Conservation (phyloP, 805 yeast genomes). For the Blastobotrys terrestris region DNA sequence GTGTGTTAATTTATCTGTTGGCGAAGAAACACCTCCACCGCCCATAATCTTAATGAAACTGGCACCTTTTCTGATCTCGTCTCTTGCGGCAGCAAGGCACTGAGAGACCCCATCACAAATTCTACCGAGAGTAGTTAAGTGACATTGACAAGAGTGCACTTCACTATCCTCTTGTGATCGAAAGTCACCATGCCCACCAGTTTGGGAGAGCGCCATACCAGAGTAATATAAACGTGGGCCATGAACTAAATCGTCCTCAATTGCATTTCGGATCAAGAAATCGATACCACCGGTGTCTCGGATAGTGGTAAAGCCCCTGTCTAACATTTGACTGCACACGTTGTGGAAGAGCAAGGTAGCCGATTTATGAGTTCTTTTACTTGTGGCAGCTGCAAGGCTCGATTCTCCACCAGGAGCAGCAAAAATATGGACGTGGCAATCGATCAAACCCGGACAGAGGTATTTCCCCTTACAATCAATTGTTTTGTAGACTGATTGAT, state of each 20-base stretch:
- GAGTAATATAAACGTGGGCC: slow-evolving; percentile 5
- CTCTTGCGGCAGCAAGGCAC: slow-evolving; percentile 3
- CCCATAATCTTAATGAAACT: slow-evolving; percentile 5
- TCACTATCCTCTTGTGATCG: neutral
- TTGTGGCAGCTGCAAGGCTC: too few relatives aligned
- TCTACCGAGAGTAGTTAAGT: neutral
- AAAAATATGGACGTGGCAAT: neutral
- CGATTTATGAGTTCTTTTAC: too few relatives aligned
- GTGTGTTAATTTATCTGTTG: slow-evolving; percentile 2
- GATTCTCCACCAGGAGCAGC: neutral
- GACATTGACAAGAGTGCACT: neutral
- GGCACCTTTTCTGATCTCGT: slow-evolving; percentile 1
- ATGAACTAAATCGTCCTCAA: neutral
- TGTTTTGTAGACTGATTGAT: neutral
- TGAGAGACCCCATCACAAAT: slow-evolving; percentile 3
- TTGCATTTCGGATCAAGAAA: too few relatives aligned
- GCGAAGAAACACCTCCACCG: slow-evolving; percentile 6
- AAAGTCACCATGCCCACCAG: slow-evolving; percentile 8
- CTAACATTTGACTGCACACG: too few relatives aligned
- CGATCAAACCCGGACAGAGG: neutral
- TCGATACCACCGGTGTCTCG: too few relatives aligned
- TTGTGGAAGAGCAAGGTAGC: too few relatives aligned
- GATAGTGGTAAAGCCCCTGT: too few relatives aligned
- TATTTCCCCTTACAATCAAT: neutral
- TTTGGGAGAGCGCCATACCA: slow-evolving; percentile 6